Evolutionary conservation across 805 yeast species (phyloP).

Genomic region (Starmerella roubikii): DNA sequence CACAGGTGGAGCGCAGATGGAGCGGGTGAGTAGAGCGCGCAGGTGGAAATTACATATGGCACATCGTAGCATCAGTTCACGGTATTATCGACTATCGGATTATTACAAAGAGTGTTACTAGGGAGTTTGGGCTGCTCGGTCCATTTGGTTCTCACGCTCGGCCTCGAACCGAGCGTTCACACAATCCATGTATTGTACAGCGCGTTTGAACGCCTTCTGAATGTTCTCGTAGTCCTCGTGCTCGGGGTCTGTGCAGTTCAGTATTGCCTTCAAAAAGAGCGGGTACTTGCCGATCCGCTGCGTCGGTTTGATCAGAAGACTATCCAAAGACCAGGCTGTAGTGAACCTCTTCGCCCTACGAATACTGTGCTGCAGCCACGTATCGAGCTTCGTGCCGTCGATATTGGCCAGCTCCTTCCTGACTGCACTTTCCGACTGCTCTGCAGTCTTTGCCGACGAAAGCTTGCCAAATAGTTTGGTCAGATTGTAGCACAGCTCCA

Average conservation of each 20-base stretch:
- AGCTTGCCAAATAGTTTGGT: constrained; percentile 11
- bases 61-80: too few relatives aligned
- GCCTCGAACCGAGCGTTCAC: constrained; percentile 13
- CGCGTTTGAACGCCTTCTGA: constrained; percentile 15
- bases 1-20: too few relatives aligned
- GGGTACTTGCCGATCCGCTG: constrained; percentile 35
- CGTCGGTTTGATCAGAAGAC: constrained; percentile 33
- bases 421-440: not conserved
- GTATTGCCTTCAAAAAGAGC: constrained; percentile 25
- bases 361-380: constrained; percentile 28
- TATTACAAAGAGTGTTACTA: too few relatives aligned
- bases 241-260: constrained; percentile 23
- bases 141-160: too few relatives aligned
- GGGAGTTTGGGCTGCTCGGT: too few relatives aligned
- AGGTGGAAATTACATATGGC: too few relatives aligned
- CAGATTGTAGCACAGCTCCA: constrained; percentile 14
- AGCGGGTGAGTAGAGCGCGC: too few relatives aligned
- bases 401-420: not conserved
- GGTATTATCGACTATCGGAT: too few relatives aligned
- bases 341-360: constrained; percentile 22
- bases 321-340: constrained; percentile 31
- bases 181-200: constrained; percentile 15
- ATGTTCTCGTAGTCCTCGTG: constrained; percentile 36
- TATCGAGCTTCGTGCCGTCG: not conserved
- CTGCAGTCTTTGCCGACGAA: not conserved